Evolutionary conservation across 2,329 filamentous ascomycete genomes (phyloP).

Genomic region (Colletotrichum musicola): DNA sequence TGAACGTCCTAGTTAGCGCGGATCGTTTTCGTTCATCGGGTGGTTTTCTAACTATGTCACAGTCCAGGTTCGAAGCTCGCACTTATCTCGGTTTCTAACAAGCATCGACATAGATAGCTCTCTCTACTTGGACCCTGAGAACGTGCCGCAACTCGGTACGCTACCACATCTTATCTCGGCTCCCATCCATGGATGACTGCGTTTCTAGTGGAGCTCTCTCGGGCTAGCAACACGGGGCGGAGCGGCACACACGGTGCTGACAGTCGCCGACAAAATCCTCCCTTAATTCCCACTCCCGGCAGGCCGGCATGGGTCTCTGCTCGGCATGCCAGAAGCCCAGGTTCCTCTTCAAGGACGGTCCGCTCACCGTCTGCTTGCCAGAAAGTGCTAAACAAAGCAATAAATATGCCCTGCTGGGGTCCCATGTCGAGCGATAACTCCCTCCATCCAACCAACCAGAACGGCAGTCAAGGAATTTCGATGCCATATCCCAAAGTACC

Average conservation of each 20-base stretch:
- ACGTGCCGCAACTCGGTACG: no score
- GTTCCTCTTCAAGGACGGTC: no score
- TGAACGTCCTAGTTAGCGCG: no score
- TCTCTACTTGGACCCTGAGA: neutral
- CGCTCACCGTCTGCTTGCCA: neutral
- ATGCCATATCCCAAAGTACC: no score
- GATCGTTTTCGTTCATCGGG: no score
- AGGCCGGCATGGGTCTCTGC: slow-evolving; percentile 9
- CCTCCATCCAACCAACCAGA: no score
- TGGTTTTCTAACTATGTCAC: neutral
- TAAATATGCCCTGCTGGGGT: neutral
- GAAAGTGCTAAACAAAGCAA: neutral
- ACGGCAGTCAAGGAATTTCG: no score
- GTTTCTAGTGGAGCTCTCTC: no score
- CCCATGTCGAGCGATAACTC: neutral
- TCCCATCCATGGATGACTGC: no score
- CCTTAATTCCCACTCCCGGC: neutral
- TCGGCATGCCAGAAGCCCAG: slow-evolving; percentile 3
- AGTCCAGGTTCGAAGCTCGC: neutral
- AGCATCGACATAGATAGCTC: neutral
- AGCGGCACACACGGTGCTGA: neutral
- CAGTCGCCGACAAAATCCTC: neutral
- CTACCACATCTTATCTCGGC: no score
- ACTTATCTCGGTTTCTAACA: neutral
- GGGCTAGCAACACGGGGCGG: neutral